These are phyloP conservation scores for Saccharomyces paradoxus DNA, from an alignment of 805 yeast genomes.

Conservation along the genomic window DNA sequence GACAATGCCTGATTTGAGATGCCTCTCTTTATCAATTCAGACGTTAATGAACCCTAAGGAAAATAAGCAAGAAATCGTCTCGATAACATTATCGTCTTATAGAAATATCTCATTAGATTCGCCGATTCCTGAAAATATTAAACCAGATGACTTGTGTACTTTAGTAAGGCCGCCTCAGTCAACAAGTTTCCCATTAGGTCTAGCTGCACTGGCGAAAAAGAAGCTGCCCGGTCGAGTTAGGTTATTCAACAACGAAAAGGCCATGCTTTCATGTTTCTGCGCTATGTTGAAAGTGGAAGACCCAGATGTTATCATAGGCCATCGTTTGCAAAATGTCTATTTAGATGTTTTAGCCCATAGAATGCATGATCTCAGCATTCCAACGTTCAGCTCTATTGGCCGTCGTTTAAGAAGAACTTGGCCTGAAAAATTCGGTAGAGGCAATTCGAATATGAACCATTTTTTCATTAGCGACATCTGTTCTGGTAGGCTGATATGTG, in stretches of 20 bases:
- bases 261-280: conserved; percentile 64
- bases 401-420: conserved; percentile 68
- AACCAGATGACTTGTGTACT: conserved; percentile 58
- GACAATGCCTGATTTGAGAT: conserved; percentile 59
- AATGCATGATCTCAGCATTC: conserved; percentile 63
- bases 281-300: conserved; percentile 68
- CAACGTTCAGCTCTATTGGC: conserved; percentile 76
- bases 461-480: conserved; percentile 59
- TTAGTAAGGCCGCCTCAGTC: conserved; percentile 71
- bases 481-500: conserved; percentile 84
- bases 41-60: conserved; percentile 67
- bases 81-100: conserved; percentile 71
- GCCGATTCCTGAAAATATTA: conserved; percentile 52
- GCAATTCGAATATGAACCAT: conserved; percentile 42
- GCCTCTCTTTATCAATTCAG: conserved; percentile 70
- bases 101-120: conserved; percentile 65
- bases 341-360: conserved; percentile 76
- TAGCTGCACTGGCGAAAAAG: conserved; percentile 52
- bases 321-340: conserved; percentile 69
- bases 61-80: conserved; percentile 79
- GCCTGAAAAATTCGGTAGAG: conserved; percentile 65
- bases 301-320: conserved; percentile 89
- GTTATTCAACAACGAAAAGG: conserved; percentile 63
- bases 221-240: conserved; percentile 39
- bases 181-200: conserved; percentile 66